phyloP scores from a whole-genome alignment of 495 filamentous ascomycete genomes.

The Hypoxylon intermedium region DNA sequence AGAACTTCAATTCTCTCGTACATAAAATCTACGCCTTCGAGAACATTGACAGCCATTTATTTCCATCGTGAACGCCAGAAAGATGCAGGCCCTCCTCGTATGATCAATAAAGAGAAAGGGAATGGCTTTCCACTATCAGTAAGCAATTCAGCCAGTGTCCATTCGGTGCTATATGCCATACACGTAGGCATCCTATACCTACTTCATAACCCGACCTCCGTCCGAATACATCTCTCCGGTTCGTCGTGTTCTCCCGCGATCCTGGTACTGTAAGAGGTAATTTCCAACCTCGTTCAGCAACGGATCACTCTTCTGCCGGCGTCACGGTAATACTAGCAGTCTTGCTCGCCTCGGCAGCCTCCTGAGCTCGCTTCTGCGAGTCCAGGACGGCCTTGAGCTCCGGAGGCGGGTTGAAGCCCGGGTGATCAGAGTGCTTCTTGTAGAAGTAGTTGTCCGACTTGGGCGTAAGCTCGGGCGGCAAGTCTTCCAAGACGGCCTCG shows the following conservation, averaged over 20 bases:
- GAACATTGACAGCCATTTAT: slow-evolving; percentile 1
- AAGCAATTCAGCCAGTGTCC: neutral
- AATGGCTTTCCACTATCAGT: neutral
- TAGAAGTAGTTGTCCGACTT: slow-evolving; percentile 74
- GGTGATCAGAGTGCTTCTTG: slow-evolving; percentile 65
- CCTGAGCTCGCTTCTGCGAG: slow-evolving; percentile 53
- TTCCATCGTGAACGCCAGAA: slow-evolving; percentile 29
- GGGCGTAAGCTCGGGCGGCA: slow-evolving; percentile 71
- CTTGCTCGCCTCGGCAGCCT: slow-evolving; percentile 45
- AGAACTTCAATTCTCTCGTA: slow-evolving; percentile 9
- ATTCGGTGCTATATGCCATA: neutral
- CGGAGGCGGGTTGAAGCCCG: slow-evolving; percentile 62
- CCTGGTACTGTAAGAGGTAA: no score
- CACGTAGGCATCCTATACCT: slow-evolving; percentile 1
- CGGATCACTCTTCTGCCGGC: slow-evolving; percentile 10
- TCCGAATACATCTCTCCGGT: no score
- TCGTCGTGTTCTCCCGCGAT: no score
- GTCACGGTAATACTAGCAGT: slow-evolving; percentile 24
- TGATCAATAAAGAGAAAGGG: neutral
- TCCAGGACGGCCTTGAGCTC: slow-evolving; percentile 58
- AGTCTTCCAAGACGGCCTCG: slow-evolving; percentile 68
- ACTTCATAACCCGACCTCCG: no score
- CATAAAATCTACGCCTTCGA: slow-evolving; percentile 3
- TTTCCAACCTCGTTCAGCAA: neutral
- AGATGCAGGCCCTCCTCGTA: slow-evolving; percentile 21